Base-by-base conservation (phyloP, 805 yeast genomes). In the Barnettozyma pratensis region DNA sequence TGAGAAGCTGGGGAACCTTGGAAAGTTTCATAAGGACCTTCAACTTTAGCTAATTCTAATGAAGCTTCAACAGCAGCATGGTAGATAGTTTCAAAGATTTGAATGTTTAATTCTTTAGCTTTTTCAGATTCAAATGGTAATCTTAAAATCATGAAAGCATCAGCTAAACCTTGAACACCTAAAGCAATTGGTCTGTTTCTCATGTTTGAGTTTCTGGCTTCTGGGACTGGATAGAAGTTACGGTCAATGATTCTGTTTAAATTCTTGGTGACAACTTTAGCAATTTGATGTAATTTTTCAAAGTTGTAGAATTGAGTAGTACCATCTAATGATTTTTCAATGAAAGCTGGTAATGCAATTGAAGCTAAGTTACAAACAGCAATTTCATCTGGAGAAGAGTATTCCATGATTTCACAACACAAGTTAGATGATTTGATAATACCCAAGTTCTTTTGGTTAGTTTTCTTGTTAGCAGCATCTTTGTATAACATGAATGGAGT, bases 101-200 rank as follows among this genome's bases (percentile, higher is more conserved):
- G 91, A 47, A 77, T 73, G 69, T 92, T 92, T 52, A 92, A 72
- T 51, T 71, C 68, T 64, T 78, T 79, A 12, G 98, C 97, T 60
- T 80, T 85, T 32, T 74, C 70, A 36, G 96, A 86, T 57, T 89
- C 97, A 65, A 91, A 92, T 39, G 97, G 94, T 50, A 88, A 61
- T 60, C 96, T 80, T 53, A 92, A 72, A 55, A 77, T 74, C 76
- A 88, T 79, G 67, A 89, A 92, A 2, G 84, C 75, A 67, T 92
- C 98, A 30, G 98, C 97, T 47, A 92, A 74, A 50, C 99, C 99
- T 68, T 92, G 97, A n/a, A 92, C 97, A 57, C 99, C 99, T 26
- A 92, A 69, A n/a, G 97, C 97, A 60, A 92, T 80, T 25, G 99
- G 98, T 59, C 99, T 77, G 67, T 92, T 85, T 61, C 81, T 81